Evolutionary conservation across 208 protist genomes (phyloP).

Genomic region (Leishmania major): DNA sequence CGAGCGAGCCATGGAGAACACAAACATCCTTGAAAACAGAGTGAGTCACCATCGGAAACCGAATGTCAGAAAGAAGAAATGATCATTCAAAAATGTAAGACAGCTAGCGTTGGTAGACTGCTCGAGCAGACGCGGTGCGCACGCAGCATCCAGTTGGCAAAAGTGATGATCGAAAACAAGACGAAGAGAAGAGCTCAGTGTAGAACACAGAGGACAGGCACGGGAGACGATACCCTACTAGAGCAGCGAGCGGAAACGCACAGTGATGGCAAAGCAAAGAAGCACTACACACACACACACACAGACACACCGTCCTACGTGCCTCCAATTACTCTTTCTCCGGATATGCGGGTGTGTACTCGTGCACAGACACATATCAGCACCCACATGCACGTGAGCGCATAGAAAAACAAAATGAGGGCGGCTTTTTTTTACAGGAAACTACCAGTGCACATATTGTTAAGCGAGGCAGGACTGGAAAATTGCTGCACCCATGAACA

Average conservation of each 20-base stretch:
- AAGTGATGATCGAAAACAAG: background rate
- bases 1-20: background rate
- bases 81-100: background rate
- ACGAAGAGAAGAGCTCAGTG: background rate
- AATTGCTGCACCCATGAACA: background rate
- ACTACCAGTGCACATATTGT: background rate
- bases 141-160: background rate
- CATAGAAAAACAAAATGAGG: background rate
- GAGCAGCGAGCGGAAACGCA: background rate
- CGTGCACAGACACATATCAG: background rate
- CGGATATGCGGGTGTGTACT: background rate
- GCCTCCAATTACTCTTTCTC: background rate
- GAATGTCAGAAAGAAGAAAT: background rate
- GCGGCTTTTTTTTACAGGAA: background rate
- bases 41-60: background rate
- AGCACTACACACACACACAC: too few species aligned
- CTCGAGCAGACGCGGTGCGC: background rate
- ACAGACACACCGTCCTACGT: too few species aligned
- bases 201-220: background rate
- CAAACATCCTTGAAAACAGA: background rate
- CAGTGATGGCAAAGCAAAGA: background rate
- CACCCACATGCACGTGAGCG: background rate
- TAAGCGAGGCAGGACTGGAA: background rate
- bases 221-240: background rate
- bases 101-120: background rate